Base-by-base conservation (phyloP, 352 stramenopile species). In the Globisporangium yorkense region DNA sequence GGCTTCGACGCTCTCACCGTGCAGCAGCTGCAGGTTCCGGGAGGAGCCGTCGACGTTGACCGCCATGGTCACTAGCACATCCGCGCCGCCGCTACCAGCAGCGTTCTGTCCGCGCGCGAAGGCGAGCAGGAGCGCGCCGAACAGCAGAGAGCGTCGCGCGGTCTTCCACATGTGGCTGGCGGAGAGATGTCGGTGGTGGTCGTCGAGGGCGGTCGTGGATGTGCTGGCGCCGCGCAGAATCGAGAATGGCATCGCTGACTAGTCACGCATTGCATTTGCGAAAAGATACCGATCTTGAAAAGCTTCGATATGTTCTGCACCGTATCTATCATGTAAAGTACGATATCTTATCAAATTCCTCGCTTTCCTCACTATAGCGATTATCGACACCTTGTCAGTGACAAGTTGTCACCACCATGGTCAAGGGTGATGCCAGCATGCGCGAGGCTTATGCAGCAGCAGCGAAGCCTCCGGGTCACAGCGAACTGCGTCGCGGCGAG, bases 11-110 rank as follows among this genome's bases (percentile, higher is more conserved):
- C 68, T 87, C 67, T 93, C 78, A 21, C 83, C 83, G 5, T 71
- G 75, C 56, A 89, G 61, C 39, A 93, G 76, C 56, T 88, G 68
- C 24, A 93, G 63, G 60, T 93, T 69, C 35, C 68, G 72, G 6
- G 77, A 29, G 15, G 61, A 77, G 44, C 83, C 83, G 52, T 93
- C 77, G 49, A 93, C 66, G 24, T 67, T 63, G 58, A 93, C 68
- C 13, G 79, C 66, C 68, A 91, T 70, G 33, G 80, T 87, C 64
- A 93, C 39, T 33, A 91, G 62, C 52, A 89, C 80, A 61, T 93
- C 83, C 29, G 57, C 24, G 5, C 43, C 44, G 2, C 50, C 31
- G 1, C 40, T 61, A 27, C 47, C 52, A 6, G 69, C 72, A 13
- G 70, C 71, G 54, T 57, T 80, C 51, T 73, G 63, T 2, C 62